These are phyloP conservation scores for Kwoniella sp. DNA, from an alignment of 768 basidiomycete genomes.

Conservation along the genomic window DNA sequence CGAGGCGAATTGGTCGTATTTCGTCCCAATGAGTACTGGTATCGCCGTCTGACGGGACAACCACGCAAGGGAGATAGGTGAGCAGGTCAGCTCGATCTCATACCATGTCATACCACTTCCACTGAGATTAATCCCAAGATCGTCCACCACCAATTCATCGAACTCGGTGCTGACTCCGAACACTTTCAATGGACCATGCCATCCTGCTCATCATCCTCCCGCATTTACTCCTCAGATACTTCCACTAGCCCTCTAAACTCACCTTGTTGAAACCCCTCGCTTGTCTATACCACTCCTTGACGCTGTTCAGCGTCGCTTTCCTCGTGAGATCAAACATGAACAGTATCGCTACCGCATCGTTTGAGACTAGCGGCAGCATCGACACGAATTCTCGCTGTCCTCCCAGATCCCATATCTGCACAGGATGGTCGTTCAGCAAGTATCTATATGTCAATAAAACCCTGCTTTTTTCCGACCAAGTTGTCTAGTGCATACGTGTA, in stretches of 20 bases:
- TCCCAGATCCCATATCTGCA: constrained; percentile 89
- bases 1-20: constrained; percentile 94
- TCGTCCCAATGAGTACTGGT: constrained; percentile 96
- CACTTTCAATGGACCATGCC: no score
- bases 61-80: no score
- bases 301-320: constrained; percentile 95
- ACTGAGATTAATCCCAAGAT: background rate
- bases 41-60: constrained; percentile 76
- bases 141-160: no score
- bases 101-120: background rate
- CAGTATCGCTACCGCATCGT: constrained; percentile 97
- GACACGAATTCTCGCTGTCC: constrained; percentile 97
- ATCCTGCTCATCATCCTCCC: background rate
- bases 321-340: constrained; percentile 99
- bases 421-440: background rate
- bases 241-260: constrained; percentile 31
- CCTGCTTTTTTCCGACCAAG: constrained; percentile 2
- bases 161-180: no score
- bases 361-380: constrained; percentile 97
- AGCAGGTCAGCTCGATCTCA: constrained; percentile 1
- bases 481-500: no score
- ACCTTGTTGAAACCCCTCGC: constrained; percentile 99
- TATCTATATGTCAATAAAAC: no score
- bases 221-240: background rate
- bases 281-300: constrained; percentile 99